phyloP scores from a whole-genome alignment of 352 stramenopile species.

The Phytophthora uliginosa region DNA sequence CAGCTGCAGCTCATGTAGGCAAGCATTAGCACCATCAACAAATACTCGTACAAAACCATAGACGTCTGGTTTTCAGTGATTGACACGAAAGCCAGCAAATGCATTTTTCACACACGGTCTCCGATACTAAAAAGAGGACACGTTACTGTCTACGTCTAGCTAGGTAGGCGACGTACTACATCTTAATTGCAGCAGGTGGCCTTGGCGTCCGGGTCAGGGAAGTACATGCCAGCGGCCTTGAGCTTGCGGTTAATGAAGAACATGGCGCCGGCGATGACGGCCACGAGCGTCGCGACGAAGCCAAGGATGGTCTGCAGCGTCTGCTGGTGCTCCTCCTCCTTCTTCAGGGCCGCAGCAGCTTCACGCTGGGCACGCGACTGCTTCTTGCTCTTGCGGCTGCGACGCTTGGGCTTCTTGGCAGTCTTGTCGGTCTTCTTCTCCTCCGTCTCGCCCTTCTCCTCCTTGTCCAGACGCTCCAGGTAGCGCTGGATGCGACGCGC shows the following conservation, averaged over 20 bases:
- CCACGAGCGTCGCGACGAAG: slow-evolving; percentile 76
- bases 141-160: slow-evolving; percentile 25
- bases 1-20: slow-evolving; percentile 11
- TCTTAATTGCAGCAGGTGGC: slow-evolving; percentile 65
- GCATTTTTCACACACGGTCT: slow-evolving; percentile 22
- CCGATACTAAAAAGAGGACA: slow-evolving; percentile 14
- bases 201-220: slow-evolving; percentile 66
- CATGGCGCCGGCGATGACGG: slow-evolving; percentile 58
- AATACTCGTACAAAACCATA: slow-evolving; percentile 29
- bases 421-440: slow-evolving; percentile 42
- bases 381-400: slow-evolving; percentile 79
- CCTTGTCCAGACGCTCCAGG: slow-evolving; percentile 56
- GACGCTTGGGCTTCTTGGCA: slow-evolving; percentile 55
- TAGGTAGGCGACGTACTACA: not conserved
- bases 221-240: slow-evolving; percentile 85
- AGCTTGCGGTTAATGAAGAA: slow-evolving; percentile 90
- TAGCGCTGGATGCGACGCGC: slow-evolving; percentile 72
- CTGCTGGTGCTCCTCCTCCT: slow-evolving; percentile 73
- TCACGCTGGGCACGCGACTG: slow-evolving; percentile 61
- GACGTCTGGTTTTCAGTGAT: slow-evolving; percentile 15
- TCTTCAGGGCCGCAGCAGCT: slow-evolving; percentile 66
- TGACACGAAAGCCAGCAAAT: slow-evolving; percentile 25
- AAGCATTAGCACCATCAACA: slow-evolving; percentile 24
- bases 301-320: slow-evolving; percentile 77
- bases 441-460: slow-evolving; percentile 44